phyloP scores from a whole-genome alignment of 139 green algal species.

The Chlamydomonas asymmetrica region DNA sequence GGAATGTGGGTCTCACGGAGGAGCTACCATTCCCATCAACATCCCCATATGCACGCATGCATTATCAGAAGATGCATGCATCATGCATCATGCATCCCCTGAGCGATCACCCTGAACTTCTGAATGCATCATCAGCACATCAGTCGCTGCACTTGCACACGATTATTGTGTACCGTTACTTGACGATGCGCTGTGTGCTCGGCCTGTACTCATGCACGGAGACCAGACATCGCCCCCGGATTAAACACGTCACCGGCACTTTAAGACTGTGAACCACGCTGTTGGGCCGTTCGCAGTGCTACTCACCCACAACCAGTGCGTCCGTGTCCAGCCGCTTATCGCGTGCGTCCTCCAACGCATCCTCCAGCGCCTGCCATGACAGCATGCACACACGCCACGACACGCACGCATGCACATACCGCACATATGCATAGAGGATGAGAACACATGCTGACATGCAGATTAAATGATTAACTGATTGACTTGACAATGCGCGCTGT shows the following conservation, averaged over 20 bases:
- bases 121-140: not conserved
- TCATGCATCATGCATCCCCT: too few species aligned
- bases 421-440: not conserved
- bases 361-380: conserved; percentile 11
- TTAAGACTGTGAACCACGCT: too few species aligned
- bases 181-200: not conserved
- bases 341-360: conserved; percentile 1
- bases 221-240: not conserved
- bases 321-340: not conserved
- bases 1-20: too few species aligned
- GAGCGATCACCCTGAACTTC: too few species aligned
- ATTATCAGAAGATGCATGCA: too few species aligned
- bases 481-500: not conserved
- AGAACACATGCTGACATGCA: not conserved
- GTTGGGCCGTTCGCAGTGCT: too few species aligned
- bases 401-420: not conserved
- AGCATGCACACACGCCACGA: not conserved
- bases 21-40: too few species aligned
- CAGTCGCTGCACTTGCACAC: not conserved
- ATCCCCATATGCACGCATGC: too few species aligned
- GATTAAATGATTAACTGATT: not conserved
- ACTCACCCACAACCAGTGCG: conserved; percentile 21
- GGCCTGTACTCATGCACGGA: too few species aligned
- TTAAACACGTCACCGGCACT: too few species aligned
- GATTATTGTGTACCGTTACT: not conserved